Conservation (phyloP, 2,329 filamentous ascomycete species). For the Xylariaceae sp. region DNA sequence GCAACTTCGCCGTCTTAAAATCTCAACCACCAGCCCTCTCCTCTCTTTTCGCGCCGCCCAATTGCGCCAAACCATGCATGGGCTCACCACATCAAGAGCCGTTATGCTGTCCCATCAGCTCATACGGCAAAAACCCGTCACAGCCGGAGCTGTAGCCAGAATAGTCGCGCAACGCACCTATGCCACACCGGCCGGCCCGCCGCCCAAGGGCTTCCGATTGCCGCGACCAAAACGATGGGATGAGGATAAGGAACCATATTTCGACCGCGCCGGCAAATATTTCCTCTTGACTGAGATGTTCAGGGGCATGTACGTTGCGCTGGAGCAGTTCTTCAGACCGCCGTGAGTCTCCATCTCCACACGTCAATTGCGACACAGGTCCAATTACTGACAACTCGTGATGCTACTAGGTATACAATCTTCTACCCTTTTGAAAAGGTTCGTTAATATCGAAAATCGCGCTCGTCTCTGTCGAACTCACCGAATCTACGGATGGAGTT, state of each 20-base stretch:
- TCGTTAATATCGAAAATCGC: conserved; percentile 24
- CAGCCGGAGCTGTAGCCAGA: conserved; percentile 29
- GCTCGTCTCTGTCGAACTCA: not conserved
- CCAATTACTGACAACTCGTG: conserved; percentile 11
- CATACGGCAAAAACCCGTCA: conserved; percentile 33
- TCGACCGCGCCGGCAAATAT: conserved; percentile 88
- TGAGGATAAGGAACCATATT: conserved; percentile 72
- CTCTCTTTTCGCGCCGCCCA: conserved; percentile 20
- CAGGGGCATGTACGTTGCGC: conserved; percentile 94
- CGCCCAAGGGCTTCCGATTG: conserved; percentile 79
- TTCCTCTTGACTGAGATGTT: conserved; percentile 96
- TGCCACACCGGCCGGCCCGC: conserved; percentile 75
- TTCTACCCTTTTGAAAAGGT: conserved; percentile 98
- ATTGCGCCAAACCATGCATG: conserved; percentile 36
- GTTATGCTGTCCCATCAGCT: conserved; percentile 38
- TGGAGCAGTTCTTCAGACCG: conserved; percentile 98
- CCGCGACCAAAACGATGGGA: conserved; percentile 77
- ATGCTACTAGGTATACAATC: conserved; percentile 79
- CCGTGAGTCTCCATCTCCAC: conserved; percentile 67
- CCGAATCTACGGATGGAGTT: conserved; percentile 9
- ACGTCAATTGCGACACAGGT: not conserved
- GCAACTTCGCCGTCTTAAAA: conserved; percentile 16
- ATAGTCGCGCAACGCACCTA: conserved; percentile 47
- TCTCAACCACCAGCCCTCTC: conserved; percentile 22
- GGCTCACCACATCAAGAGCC: conserved; percentile 34